Evolutionary conservation across 1,139 yeast genomes (phyloP).

Genomic region (Debaryomyces sp.): DNA sequence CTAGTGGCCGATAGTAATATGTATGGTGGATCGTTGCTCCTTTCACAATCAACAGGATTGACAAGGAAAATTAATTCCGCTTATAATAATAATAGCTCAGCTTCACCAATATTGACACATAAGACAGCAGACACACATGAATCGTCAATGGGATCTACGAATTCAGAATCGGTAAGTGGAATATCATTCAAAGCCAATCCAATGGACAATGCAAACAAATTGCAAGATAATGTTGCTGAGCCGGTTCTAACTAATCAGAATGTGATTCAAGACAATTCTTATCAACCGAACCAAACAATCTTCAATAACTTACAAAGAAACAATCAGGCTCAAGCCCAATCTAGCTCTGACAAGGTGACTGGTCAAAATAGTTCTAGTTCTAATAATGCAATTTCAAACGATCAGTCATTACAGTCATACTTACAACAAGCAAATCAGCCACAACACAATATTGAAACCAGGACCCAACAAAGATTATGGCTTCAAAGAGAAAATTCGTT

Average conservation of each 20-base stretch:
- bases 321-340: constrained; percentile 36
- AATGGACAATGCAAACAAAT: constrained; percentile 17
- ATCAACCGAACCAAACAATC: constrained; percentile 50
- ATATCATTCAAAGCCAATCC: constrained; percentile 43
- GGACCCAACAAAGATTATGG: constrained; percentile 86
- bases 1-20: constrained; percentile 31
- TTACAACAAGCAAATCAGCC: constrained; percentile 6
- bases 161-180: constrained; percentile 32
- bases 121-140: constrained; percentile 11
- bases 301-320: constrained; percentile 47
- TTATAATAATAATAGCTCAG: background rate
- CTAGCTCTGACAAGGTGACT: constrained; percentile 27
- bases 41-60: constrained; percentile 51
- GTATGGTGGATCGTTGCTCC: constrained; percentile 47
- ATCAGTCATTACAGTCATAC: constrained; percentile 5
- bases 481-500: constrained; percentile 75
- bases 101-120: constrained; percentile 7
- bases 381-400: constrained; percentile 1
- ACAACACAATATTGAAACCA: constrained; percentile 37
- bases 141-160: constrained; percentile 17
- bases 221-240: constrained; percentile 27
- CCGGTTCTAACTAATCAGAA: constrained; percentile 40
- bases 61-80: constrained; percentile 35
- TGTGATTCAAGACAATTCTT: constrained; percentile 39
- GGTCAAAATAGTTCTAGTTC: constrained; percentile 12